Percentiles rank a stretch among this genome's conserved stretches.
Conservation (phyloP, 1,284 basidiomycete genomes). For the Cutaneotrichosporon sp. region DNA sequence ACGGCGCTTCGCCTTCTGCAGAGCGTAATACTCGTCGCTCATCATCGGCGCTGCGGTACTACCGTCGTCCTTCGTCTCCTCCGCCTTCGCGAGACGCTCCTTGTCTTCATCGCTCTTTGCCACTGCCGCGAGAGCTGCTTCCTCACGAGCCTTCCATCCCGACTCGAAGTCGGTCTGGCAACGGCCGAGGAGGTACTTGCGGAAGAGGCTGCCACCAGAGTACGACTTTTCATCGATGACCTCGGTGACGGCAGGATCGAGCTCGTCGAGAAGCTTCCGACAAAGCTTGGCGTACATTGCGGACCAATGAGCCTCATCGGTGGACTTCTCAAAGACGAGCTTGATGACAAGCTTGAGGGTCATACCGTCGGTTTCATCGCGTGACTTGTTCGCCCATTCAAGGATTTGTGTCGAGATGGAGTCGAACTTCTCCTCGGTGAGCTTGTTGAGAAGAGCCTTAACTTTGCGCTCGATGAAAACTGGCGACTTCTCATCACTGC, state of each 20-base stretch:
- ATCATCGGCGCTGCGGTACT: slow-evolving; percentile 59
- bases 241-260: slow-evolving; percentile 80
- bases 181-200: slow-evolving; percentile 84
- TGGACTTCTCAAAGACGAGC: slow-evolving; percentile 95
- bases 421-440: slow-evolving; percentile 95
- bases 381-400: slow-evolving; percentile 88
- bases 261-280: slow-evolving; percentile 85
- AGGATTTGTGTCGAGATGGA: slow-evolving; percentile 91
- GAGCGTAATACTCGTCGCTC: slow-evolving; percentile 94
- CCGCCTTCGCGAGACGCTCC: slow-evolving; percentile 53
- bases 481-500: slow-evolving; percentile 62
- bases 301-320: slow-evolving; percentile 89
- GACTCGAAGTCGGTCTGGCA: slow-evolving; percentile 94
- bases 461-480: slow-evolving; percentile 90
- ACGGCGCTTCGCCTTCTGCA: slow-evolving; percentile 93
- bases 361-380: slow-evolving; percentile 84
- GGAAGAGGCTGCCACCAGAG: slow-evolving; percentile 79
- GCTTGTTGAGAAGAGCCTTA: slow-evolving; percentile 88
- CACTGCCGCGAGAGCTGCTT: slow-evolving; percentile 54
- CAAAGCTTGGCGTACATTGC: slow-evolving; percentile 96
- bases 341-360: slow-evolving; percentile 93
- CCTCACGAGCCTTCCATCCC: slow-evolving; percentile 61
- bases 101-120: slow-evolving; percentile 56
- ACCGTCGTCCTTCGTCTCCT: slow-evolving; percentile 43
- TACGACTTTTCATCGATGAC: slow-evolving; percentile 78